Conservation (phyloP, 129 eudicot genomes). For the Artemisia argyi region DNA sequence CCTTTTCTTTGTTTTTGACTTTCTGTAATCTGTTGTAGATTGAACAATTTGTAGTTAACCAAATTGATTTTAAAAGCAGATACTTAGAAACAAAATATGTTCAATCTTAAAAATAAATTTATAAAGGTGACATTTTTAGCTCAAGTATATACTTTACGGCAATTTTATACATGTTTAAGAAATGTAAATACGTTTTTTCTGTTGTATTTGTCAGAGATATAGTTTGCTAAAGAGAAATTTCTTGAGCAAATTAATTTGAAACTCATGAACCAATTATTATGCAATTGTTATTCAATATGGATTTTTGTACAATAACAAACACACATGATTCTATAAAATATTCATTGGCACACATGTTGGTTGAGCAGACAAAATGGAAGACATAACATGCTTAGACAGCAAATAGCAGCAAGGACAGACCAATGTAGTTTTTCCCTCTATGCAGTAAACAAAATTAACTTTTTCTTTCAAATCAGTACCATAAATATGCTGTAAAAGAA, state of each 20-base stretch:
- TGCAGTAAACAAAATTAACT: neutral
- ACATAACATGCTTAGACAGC: slow-evolving; percentile 41
- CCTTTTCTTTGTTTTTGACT: no score
- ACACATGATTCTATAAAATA: slow-evolving; percentile 8
- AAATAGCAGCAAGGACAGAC: slow-evolving; percentile 24
- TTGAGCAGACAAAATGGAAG: slow-evolving; percentile 23
- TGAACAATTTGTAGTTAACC: no score
- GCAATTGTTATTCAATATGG: neutral
- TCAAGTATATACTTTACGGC: no score
- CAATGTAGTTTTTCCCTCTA: neutral
- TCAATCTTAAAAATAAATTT: no score
- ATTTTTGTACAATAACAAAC: slow-evolving; percentile 1
- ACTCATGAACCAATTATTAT: neutral
- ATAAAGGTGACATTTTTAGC: no score
- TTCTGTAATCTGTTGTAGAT: no score
- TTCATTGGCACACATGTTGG: slow-evolving; percentile 30
- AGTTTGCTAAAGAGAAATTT: neutral
- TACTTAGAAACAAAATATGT: no score
- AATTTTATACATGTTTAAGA: no score
- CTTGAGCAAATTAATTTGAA: neutral
- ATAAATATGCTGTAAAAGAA: neutral
- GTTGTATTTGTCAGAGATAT: no score
- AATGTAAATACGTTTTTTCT: no score
- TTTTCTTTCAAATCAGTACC: neutral
- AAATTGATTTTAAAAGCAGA: no score